Percentiles rank a stretch among this genome's conserved stretches.
Conservation (phyloP, 805 yeast genomes). For the Debaryomyces hansenii region DNA sequence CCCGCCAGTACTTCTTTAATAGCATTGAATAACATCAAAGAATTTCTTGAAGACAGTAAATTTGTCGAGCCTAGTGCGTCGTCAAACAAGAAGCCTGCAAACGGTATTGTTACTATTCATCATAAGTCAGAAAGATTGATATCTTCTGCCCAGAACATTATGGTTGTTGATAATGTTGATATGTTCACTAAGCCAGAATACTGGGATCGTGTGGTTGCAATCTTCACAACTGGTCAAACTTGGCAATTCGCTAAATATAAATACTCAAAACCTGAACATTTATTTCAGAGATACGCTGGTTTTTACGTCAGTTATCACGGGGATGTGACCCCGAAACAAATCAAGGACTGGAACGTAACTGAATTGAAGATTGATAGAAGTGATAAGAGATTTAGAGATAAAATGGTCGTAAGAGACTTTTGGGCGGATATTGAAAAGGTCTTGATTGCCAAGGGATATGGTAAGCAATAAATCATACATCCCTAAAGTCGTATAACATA, state of each 20-base stretch:
- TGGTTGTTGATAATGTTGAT: conserved; percentile 87
- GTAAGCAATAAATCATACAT: conserved; percentile 14
- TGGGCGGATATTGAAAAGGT: conserved; percentile 84
- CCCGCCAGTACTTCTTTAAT: conserved; percentile 46
- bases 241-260: conserved; percentile 95
- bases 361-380: conserved; percentile 73
- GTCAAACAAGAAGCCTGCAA: conserved; percentile 23
- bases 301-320: conserved; percentile 74
- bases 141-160: conserved; percentile 57
- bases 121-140: conserved; percentile 55
- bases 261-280: conserved; percentile 72
- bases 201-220: conserved; percentile 96
- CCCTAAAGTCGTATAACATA: not conserved
- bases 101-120: conserved; percentile 48
- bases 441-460: conserved; percentile 64
- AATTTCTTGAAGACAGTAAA: conserved; percentile 64
- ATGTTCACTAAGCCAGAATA: conserved; percentile 85
- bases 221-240: conserved; percentile 93
- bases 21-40: conserved; percentile 40
- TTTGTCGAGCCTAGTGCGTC: conserved; percentile 55
- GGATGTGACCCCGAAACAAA: conserved; percentile 73
- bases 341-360: conserved; percentile 87
- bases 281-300: conserved; percentile 85
- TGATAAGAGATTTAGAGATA: conserved; percentile 80
- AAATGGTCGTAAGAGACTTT: conserved; percentile 78